phyloP scores from a whole-genome alignment of 129 eudicot genomes.

The Escallonia rubra region DNA sequence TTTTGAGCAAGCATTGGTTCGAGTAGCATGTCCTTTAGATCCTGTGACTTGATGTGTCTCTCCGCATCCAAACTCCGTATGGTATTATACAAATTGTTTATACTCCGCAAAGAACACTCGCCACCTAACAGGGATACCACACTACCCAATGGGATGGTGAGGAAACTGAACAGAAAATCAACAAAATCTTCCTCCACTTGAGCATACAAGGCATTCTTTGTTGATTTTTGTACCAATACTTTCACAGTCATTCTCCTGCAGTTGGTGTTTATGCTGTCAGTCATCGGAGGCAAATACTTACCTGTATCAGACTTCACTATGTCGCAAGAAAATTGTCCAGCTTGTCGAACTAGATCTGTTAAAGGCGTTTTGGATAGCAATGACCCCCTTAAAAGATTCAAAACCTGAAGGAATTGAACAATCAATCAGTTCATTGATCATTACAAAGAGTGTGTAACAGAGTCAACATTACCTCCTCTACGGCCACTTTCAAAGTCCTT shows the following conservation, averaged over 20 bases:
- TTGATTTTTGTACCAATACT: slow-evolving; percentile 23
- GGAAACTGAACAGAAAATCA: slow-evolving; percentile 28
- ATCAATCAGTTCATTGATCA: no score
- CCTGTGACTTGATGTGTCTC: not conserved
- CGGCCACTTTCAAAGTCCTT: not conserved
- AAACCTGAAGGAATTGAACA: slow-evolving; percentile 8
- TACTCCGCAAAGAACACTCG: not conserved
- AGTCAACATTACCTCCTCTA: not conserved
- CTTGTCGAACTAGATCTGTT: slow-evolving; percentile 6
- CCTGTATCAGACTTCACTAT: not conserved
- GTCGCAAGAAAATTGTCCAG: no score
- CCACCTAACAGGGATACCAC: not conserved
- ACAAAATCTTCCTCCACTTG: slow-evolving; percentile 29
- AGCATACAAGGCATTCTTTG: slow-evolving; percentile 19
- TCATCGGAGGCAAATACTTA: no score
- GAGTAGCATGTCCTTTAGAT: not conserved
- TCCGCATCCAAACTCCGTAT: not conserved
- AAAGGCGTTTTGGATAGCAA: not conserved
- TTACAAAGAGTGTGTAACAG: no score
- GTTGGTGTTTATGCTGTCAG: not conserved
- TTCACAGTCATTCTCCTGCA: slow-evolving; percentile 10
- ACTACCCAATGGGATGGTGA: slow-evolving; percentile 21
- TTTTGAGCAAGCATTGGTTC: not conserved
- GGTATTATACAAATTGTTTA: slow-evolving; percentile 23
- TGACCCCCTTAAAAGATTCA: not conserved